These are phyloP conservation scores for Aspergillus nanangensis DNA, from an alignment of 495 filamentous ascomycete genomes.

Conservation along the genomic window DNA sequence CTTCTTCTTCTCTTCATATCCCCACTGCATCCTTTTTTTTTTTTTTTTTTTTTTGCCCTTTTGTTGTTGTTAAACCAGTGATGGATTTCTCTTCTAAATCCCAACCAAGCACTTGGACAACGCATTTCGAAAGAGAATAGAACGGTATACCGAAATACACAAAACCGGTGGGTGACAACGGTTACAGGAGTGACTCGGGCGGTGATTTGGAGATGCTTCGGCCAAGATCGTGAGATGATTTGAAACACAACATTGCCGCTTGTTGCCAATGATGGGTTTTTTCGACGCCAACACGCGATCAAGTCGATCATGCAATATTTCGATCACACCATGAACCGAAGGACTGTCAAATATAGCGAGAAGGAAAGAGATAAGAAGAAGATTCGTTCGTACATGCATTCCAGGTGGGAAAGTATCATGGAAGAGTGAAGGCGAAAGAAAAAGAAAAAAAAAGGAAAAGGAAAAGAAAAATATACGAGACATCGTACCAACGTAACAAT, in stretches of 20 bases:
- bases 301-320: too few relatives aligned
- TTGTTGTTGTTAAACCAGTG: too few relatives aligned
- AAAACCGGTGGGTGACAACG: not conserved
- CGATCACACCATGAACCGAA: conserved; percentile 8
- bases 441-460: conserved; percentile 15
- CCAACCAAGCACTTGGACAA: not conserved
- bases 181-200: too few relatives aligned
- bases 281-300: too few relatives aligned
- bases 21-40: not conserved
- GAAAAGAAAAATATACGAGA: conserved; percentile 12
- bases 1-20: too few relatives aligned
- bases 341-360: conserved; percentile 11
- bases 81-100: conserved; percentile 14
- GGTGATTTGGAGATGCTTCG: too few relatives aligned
- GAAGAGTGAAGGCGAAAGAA: conserved; percentile 9
- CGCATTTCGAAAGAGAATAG: not conserved
- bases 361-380: conserved; percentile 12
- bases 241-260: too few relatives aligned
- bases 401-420: conserved; percentile 18
- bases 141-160: not conserved
- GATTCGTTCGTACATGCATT: conserved; percentile 28
- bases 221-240: too few relatives aligned
- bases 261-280: too few relatives aligned
- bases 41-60: conserved; percentile 16
- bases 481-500: conserved; percentile 33